A percentile compares a stretch with the other conserved stretches of the same genome.
Conservation (phyloP, 2,329 filamentous ascomycete genomes). For the Aureobasidium sp. region DNA sequence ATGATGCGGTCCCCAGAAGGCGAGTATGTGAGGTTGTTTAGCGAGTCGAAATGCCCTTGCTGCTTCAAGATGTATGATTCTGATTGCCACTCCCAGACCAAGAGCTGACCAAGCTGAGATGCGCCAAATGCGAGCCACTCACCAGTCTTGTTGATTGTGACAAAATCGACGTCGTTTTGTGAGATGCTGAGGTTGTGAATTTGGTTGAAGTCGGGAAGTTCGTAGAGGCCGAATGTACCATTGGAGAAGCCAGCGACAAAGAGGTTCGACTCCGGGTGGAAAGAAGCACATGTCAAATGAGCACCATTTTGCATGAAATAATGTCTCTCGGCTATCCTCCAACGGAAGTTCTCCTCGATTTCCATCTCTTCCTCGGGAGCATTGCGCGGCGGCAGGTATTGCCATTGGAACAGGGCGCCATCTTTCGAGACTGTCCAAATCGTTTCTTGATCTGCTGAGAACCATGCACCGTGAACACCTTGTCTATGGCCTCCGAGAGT, state of each 20-base stretch:
- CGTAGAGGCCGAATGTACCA: slow-evolving; percentile 87
- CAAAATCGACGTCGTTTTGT: slow-evolving; percentile 91
- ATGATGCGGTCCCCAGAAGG: slow-evolving; percentile 90
- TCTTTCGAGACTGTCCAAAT: slow-evolving; percentile 97
- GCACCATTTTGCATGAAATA: slow-evolving; percentile 92
- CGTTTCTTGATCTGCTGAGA: slow-evolving; percentile 86
- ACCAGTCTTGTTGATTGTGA: slow-evolving; percentile 87
- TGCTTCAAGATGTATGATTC: slow-evolving; percentile 98
- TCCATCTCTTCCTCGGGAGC: slow-evolving; percentile 48
- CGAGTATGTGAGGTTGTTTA: slow-evolving; percentile 89
- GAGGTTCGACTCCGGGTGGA: slow-evolving; percentile 79
- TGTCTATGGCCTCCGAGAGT: slow-evolving; percentile 87
- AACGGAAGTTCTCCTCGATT: slow-evolving; percentile 62
- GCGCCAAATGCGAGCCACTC: slow-evolving; percentile 98
- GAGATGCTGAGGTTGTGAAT: slow-evolving; percentile 93
- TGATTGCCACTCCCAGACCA: slow-evolving; percentile 99
- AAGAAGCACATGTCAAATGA: slow-evolving; percentile 82
- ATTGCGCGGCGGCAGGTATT: slow-evolving; percentile 61
- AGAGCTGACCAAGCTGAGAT: slow-evolving; percentile 86
- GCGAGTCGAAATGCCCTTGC: slow-evolving; percentile 91
- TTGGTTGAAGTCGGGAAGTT: slow-evolving; percentile 90
- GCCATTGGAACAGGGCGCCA: slow-evolving; percentile 92
- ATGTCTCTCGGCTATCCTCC: slow-evolving; percentile 85
- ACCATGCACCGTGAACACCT: slow-evolving; percentile 89
- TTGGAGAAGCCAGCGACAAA: slow-evolving; percentile 96